Percentiles rank a stretch among this genome's conserved stretches.
Conservation (phyloP, 192 early-diverging fungal species). For the Funneliformis geosporum region DNA sequence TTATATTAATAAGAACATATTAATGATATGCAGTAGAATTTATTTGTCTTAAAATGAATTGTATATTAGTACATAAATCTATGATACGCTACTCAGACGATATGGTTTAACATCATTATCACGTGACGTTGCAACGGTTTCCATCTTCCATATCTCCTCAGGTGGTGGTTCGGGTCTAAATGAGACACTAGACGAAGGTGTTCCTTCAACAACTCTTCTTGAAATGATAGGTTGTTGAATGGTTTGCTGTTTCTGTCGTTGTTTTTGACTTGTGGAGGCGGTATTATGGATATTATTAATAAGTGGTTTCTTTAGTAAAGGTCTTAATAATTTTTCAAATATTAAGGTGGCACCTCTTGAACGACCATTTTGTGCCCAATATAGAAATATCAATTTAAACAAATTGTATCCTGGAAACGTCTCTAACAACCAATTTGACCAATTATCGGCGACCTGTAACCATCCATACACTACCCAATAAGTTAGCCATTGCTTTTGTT, state of each 20-base stretch:
- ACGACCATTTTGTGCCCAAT: constrained; percentile 59
- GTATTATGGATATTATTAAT: background rate
- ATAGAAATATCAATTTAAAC: constrained; percentile 52
- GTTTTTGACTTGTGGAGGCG: background rate
- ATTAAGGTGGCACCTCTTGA: constrained; percentile 54
- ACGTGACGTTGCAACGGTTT: background rate
- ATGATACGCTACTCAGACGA: background rate
- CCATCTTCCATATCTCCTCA: constrained; percentile 25
- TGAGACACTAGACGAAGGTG: background rate
- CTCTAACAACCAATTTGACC: constrained; percentile 43
- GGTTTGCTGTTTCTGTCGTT: background rate
- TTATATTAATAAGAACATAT: background rate
- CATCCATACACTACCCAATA: constrained; percentile 63
- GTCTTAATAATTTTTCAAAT: constrained; percentile 38
- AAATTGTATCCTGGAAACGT: constrained; percentile 55
- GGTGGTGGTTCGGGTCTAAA: background rate
- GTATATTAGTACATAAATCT: too few species aligned
- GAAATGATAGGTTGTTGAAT: background rate
- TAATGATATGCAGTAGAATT: background rate
- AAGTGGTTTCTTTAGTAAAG: constrained; percentile 17
- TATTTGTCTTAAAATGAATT: background rate
- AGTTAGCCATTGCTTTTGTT: constrained; percentile 53
- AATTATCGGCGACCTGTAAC: constrained; percentile 56
- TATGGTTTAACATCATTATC: constrained; percentile 10
- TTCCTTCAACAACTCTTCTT: background rate